Conservation (phyloP, 768 basidiomycete genomes). For the Obba rivulosa region DNA sequence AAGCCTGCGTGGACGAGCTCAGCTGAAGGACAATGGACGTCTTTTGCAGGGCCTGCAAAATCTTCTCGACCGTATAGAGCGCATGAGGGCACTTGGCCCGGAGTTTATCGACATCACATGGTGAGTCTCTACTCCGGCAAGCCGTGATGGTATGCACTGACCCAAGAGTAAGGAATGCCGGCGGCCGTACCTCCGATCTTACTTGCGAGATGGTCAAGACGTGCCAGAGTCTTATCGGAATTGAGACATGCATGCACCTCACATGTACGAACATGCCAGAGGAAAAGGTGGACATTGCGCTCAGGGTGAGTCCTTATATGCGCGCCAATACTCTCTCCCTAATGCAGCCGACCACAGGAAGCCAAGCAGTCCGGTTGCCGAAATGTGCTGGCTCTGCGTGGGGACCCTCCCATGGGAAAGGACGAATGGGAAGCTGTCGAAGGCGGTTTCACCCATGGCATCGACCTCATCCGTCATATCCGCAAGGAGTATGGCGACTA, state of each 20-base stretch:
- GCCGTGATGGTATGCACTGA: background rate
- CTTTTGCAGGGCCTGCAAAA: conserved; percentile 79
- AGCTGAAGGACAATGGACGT: background rate
- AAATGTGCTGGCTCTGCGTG: conserved; percentile 89
- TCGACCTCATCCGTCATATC: conserved; percentile 90
- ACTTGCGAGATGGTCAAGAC: conserved; percentile 93
- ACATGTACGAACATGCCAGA: conserved; percentile 99
- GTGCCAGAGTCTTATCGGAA: conserved; percentile 86
- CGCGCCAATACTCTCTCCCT: background rate
- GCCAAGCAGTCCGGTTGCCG: conserved; percentile 86
- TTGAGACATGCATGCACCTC: conserved; percentile 98
- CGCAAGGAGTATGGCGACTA: conserved; percentile 79
- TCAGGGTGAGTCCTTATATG: conserved; percentile 53
- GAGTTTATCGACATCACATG: conserved; percentile 99
- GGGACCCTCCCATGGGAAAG: conserved; percentile 86
- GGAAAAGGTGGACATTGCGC: conserved; percentile 89
- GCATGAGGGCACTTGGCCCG: conserved; percentile 91
- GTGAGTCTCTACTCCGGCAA: conserved; percentile 24
- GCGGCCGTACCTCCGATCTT: conserved; percentile 90
- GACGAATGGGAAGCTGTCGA: conserved; percentile 91
- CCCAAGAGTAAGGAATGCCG: conserved; percentile 72
- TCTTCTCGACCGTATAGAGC: conserved; percentile 95
- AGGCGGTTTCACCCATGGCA: conserved; percentile 84
- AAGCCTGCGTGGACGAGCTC: background rate
- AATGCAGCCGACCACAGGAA: conserved; percentile 46